Conservation (phyloP, 2,329 filamentous ascomycete species). For the Colletotrichum australisinense region DNA sequence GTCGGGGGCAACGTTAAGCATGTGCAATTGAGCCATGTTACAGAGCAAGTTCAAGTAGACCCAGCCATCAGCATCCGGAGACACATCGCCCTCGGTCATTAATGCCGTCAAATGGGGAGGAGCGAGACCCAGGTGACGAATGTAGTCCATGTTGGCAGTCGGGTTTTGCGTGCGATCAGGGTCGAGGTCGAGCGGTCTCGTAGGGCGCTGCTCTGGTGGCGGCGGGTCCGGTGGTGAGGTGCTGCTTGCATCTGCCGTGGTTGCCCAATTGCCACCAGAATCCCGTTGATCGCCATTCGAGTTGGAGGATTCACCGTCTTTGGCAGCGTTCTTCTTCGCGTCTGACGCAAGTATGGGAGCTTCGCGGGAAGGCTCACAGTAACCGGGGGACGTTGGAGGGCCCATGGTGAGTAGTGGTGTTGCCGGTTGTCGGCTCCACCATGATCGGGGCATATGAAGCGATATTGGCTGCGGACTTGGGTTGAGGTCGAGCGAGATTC, state of each 20-base stretch:
- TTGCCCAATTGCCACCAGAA: conserved; percentile 48
- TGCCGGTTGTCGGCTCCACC: conserved; percentile 44
- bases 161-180: conserved; percentile 81
- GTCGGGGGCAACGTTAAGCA: conserved; percentile 82
- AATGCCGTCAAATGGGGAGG: conserved; percentile 61
- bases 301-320: conserved; percentile 59
- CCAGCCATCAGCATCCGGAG: conserved; percentile 78
- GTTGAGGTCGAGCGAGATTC: conserved; percentile 46
- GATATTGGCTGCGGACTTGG: conserved; percentile 35
- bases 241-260: conserved; percentile 43
- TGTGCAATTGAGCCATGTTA: conserved; percentile 87
- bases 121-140: conserved; percentile 77
- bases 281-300: conserved; percentile 62
- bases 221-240: conserved; percentile 52
- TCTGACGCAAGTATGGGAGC: conserved; percentile 57
- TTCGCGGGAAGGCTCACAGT: conserved; percentile 55
- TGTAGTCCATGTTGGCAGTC: conserved; percentile 82
- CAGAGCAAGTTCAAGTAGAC: conserved; percentile 84
- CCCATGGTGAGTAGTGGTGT: conserved; percentile 47
- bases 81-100: conserved; percentile 54
- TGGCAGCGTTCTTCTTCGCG: conserved; percentile 53
- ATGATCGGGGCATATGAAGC: conserved; percentile 37
- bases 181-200: conserved; percentile 80
- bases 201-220: conserved; percentile 78
- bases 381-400: conserved; percentile 38